Base-by-base conservation (phyloP, 352 stramenopile genomes). In the Peronospora farinosa region DNA sequence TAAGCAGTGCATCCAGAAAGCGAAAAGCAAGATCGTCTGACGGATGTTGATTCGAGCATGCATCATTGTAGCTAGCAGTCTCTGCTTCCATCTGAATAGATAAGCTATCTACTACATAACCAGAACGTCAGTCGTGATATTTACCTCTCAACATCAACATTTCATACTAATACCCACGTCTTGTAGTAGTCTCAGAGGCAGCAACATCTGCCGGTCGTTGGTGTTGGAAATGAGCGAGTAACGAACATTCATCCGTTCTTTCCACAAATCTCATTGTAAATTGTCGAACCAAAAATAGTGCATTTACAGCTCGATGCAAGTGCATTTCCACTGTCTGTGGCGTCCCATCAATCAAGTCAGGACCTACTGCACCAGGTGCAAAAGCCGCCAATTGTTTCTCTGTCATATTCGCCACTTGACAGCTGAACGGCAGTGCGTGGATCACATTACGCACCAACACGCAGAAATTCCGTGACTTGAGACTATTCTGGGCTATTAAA, bases 261-360 rank as follows among this genome's bases (percentile, higher is more conserved):
- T 88, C 78, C 2, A 92, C 64, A 44, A 88, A 88, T 6, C 73
- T 61, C 72, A 88, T 84, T 3, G 67, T 57, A 25, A 90, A 86
- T 50, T 85, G 72, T 31, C 78, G 76, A 50, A 86, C 72, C 40
- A 92, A 60, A 38, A 86, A 86, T 25, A 90, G 60, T 38, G 78
- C 73, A 23, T 92, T 92, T 16, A 81, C 41, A n/a, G 71, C 57
- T 60, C 82, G 59, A 8, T 70, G 44, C 40, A 86, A 42, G 40
- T 84, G 60, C 15, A 42, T 67, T 37, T 79, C 71, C 0, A 80
- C 63, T 7, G 38, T 68, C 30, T 71, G 64, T 39, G 65, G 69
- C 44, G 69, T 78, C 10, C 36, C 50, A 38, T 76, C 56, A 7
- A 60, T 27, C 0, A 38, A 17, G 8, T 65, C 51, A 0, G 33